Evolutionary conservation across 441 rosid genomes (phyloP), one percentile per base, ranked within the genome.

Genomic region (Brassica balearica): DNA sequence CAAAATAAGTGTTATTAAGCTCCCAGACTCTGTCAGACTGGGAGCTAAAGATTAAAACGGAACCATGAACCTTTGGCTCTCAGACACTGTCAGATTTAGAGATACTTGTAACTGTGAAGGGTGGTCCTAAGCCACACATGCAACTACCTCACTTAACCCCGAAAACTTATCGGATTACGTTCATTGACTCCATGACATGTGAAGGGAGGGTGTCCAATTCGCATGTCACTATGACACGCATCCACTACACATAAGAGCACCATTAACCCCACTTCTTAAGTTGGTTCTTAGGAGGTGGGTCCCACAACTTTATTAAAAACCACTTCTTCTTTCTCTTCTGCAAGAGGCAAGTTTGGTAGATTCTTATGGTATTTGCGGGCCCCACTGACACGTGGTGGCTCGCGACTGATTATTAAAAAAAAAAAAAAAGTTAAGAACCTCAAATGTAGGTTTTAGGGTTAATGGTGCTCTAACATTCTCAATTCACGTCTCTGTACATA

Each of bases 151-250:
- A 38, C 76, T 56, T 65, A 5, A n/a, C 65, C 51, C 53, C 11
- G 67, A 71, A 63, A 62, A 34, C 65, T 22, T 53, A 19, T 69
- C 58, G 20, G 75, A 64, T 63, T 63, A 77, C 14, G 80, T 65
- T 64, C 76, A 58, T 43, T 78, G 59, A 29, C 34, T 29, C 34
- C 34, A 29, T 29, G 34, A 29, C 63, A 72, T 77, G 77, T 77
- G 77, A 29, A 29, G 34, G 34, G 34, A 29, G 34, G 34, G 34
- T 29, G 62, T 77, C 81, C 68, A 66, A 0, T 66, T 71, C 55
- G 38, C 76, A 77, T 77, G 59, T 70, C 80, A 71, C 72, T 9
- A 71, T 55, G 72, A 72, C 62, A 72, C 62, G 64, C 53, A 65
- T 65, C 61, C 76, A 65, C 53, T 58, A 43, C 12, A 64, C 71